A percentile compares a stretch with the other conserved stretches of the same genome.
Evolutionary conservation across 345 rosid genomes (phyloP).

Genomic region (Lepidium africanum): DNA sequence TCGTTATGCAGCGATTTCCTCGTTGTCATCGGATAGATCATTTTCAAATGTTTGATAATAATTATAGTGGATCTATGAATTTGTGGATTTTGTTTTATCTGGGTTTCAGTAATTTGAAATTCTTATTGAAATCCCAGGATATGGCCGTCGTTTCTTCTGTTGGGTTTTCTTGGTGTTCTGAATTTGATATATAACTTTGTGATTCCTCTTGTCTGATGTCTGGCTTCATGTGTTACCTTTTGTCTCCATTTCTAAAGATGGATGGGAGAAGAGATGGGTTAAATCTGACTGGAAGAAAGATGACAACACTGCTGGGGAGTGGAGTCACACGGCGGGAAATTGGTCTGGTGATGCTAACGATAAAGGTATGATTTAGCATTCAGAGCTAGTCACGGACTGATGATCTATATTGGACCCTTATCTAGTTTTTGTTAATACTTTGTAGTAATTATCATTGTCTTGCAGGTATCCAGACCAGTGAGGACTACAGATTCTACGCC

Average conservation of each 20-base stretch:
- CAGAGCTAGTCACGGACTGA: background rate
- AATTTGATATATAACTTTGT: background rate
- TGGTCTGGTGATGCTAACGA: conserved; percentile 86
- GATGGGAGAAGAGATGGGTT: conserved; percentile 95
- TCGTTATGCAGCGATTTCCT: conserved; percentile 5
- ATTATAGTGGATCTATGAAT: conserved; percentile 11
- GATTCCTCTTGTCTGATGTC: background rate
- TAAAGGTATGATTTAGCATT: conserved; percentile 49
- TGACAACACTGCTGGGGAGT: conserved; percentile 78
- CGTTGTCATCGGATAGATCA: background rate
- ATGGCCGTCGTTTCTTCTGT: background rate
- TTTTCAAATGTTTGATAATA: background rate
- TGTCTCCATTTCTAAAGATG: conserved; percentile 38
- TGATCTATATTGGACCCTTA: background rate
- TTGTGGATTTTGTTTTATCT: background rate
- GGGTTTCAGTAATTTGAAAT: background rate
- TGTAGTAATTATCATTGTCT: background rate
- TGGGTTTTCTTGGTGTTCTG: background rate
- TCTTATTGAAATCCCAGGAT: background rate
- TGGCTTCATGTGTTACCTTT: background rate
- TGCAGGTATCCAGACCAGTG: conserved; percentile 95
- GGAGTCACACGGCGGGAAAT: conserved; percentile 90
- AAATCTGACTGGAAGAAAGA: conserved; percentile 91
- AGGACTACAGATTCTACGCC: conserved; percentile 96
- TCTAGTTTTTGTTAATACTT: background rate